Base-by-base conservation (phyloP, 2,329 filamentous ascomycete species). In the Septoria linicola region DNA sequence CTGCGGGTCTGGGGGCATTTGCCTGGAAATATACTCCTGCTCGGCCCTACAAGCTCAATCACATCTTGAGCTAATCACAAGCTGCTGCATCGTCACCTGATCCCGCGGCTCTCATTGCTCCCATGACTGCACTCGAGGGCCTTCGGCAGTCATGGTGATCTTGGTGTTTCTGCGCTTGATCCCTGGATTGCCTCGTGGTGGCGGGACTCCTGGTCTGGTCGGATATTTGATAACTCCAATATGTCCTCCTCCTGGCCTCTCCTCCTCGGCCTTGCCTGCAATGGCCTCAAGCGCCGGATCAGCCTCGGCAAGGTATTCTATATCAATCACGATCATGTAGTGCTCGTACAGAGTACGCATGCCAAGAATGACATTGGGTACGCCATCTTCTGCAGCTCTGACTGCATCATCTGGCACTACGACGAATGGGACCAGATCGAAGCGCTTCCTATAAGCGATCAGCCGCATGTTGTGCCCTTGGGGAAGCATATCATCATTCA, bases 361-460 rank as follows among this genome's bases (percentile, higher is more conserved):
- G 3, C 57, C 57, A 7, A 58, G 43, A 17, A 58, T 34, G 13
- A 59, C 46, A 44, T 59, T 52, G 11, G 57, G 57, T 4, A 55
- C 43, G 7, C 54, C 57, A 35, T 59, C 55, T 21, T 21, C 21
- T 21, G 37, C 35, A 3, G 54, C 39, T 17, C 31, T 46, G 6
- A 34, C 48, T 3, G 46, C 49, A 35, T 53, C 43, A 23, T 57
- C 51, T 25, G 39, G 37, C 10, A 53, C 32, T n/a, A 59, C 51
- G 8, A 54, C 27, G 42, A 59, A 59, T 10, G 47, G 36, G 14
- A 59, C 44, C 10, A 53, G 41, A 10, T 43, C 20, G 25, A 59
- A 57, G 10, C 17, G 27, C 27, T 42, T 51, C 27, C 50, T 37
- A 16, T 14, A 10, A 16, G n/a, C 19, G 16, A 16, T 37, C 35